These are phyloP conservation scores for Diospyros kaki DNA, from an alignment of 148 eudicot species.

Conservation along the genomic window DNA sequence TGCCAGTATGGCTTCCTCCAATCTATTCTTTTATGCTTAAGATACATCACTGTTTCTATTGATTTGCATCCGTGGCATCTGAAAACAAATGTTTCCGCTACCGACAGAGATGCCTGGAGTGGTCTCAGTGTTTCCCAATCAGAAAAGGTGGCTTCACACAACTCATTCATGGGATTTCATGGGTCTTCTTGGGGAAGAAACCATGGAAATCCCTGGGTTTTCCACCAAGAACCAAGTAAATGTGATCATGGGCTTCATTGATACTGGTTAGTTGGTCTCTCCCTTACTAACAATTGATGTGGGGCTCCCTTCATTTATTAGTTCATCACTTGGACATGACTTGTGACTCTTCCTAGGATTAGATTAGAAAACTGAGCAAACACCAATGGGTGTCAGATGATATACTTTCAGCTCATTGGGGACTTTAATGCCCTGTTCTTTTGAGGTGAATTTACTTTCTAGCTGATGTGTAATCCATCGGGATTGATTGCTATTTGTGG, in stretches of 20 bases:
- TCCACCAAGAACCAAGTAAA: constrained; percentile 56
- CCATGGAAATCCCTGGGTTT: constrained; percentile 52
- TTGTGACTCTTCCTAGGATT: background rate
- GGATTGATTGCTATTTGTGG: too few species aligned
- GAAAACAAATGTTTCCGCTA: background rate
- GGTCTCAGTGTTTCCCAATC: constrained; percentile 47
- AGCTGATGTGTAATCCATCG: too few species aligned
- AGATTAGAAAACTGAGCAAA: too few species aligned
- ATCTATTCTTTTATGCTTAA: background rate
- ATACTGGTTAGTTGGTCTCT: constrained; percentile 33
- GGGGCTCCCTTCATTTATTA: constrained; percentile 12
- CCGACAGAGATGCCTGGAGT: constrained; percentile 47
- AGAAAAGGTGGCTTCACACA: constrained; percentile 40
- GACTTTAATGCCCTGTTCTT: too few species aligned
- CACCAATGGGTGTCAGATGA: too few species aligned
- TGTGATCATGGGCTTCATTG: constrained; percentile 50
- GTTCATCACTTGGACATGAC: background rate
- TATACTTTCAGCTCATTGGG: too few species aligned
- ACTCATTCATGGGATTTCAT: constrained; percentile 65
- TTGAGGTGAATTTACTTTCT: too few species aligned
- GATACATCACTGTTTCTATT: background rate
- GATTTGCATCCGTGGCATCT: background rate
- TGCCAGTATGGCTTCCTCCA: constrained; percentile 23
- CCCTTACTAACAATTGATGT: constrained; percentile 5
- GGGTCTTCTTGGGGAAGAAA: constrained; percentile 45